phyloP scores from a whole-genome alignment of 345 rosid genomes.

The Ricinus communis region DNA sequence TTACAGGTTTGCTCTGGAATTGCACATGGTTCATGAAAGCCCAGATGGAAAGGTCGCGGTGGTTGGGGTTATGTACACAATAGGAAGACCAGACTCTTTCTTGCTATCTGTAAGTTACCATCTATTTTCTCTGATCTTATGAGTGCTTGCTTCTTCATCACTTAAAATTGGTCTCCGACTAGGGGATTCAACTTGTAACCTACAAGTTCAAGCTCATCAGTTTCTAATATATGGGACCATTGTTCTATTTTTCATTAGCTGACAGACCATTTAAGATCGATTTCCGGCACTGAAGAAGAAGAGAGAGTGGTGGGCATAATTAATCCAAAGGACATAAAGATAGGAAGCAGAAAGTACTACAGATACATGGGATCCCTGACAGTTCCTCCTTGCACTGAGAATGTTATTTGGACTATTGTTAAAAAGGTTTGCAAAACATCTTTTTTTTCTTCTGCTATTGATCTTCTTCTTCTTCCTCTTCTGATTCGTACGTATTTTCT shows the following conservation, averaged over 20 bases:
- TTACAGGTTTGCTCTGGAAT: constrained; percentile 59
- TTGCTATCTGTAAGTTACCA: constrained; percentile 41
- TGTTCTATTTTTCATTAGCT: constrained; percentile 32
- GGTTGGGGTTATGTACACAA: constrained; percentile 61
- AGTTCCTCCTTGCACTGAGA: constrained; percentile 76
- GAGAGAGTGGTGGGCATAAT: constrained; percentile 44
- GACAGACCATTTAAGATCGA: constrained; percentile 30
- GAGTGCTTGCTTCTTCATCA: no score
- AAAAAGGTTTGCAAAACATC: constrained; percentile 39
- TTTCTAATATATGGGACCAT: no score
- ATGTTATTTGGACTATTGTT: constrained; percentile 67
- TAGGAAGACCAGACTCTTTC: constrained; percentile 71
- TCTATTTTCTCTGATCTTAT: no score
- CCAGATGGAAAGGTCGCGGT: constrained; percentile 58
- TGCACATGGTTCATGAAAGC: constrained; percentile 77
- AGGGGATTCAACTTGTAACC: no score
- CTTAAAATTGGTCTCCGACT: no score
- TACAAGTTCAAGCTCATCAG: no score
- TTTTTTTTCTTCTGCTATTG: neutral
- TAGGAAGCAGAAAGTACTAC: constrained; percentile 64
- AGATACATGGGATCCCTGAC: constrained; percentile 91
- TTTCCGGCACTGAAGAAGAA: constrained; percentile 28
- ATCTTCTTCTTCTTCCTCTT: neutral
- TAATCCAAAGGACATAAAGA: constrained; percentile 49
- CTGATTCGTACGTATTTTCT: no score